phyloP scores from a whole-genome alignment of 208 protist genomes.

The Willaertia magna region DNA sequence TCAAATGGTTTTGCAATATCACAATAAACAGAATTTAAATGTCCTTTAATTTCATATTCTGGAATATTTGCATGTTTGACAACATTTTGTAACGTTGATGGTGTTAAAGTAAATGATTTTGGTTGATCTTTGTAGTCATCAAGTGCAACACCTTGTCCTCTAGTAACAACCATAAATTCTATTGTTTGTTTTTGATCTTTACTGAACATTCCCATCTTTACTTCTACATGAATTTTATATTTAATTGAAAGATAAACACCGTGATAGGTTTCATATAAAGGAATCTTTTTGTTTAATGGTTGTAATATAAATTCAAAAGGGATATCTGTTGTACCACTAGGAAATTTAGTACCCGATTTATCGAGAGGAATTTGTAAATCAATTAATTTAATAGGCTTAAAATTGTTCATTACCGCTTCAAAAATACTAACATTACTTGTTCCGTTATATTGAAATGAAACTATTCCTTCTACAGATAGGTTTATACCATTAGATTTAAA shows the following conservation, averaged over 20 bases:
- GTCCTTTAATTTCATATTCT: conserved; percentile 47
- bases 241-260: conserved; percentile 58
- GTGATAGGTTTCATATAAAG: conserved; percentile 49
- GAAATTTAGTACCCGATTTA: conserved; percentile 30
- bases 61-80: conserved; percentile 21
- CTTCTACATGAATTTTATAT: conserved; percentile 42
- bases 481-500: background rate
- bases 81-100: background rate
- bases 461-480: background rate
- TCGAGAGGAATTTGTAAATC: conserved; percentile 20
- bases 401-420: conserved; percentile 20
- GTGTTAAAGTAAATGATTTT: background rate
- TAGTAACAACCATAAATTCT: conserved; percentile 49
- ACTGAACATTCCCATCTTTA: conserved; percentile 42
- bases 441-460: conserved; percentile 7
- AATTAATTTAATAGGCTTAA: conserved; percentile 55
- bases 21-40: conserved; percentile 37
- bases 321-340: conserved; percentile 46
- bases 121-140: background rate
- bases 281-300: conserved; percentile 21
- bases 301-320: conserved; percentile 63
- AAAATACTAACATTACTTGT: conserved; percentile 4
- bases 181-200: conserved; percentile 36
- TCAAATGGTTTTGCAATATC: conserved; percentile 40
- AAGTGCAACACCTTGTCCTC: conserved; percentile 16